Evolutionary conservation across 768 basidiomycete species (phyloP).

Genomic region (Trametes punicea): DNA sequence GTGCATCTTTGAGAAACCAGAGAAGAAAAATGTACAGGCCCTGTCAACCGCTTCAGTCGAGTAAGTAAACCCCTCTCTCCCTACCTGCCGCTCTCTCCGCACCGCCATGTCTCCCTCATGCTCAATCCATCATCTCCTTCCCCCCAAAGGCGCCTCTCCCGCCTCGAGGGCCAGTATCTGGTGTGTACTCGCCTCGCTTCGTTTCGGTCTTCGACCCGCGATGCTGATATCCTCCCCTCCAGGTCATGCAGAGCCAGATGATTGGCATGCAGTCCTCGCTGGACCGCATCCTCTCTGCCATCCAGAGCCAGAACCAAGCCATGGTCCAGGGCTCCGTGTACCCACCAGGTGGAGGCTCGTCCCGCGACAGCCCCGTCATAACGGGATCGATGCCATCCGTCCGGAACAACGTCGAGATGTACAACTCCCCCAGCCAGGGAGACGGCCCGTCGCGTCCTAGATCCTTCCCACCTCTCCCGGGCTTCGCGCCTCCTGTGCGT

Average conservation of each 20-base stretch:
- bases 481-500: slow-evolving; percentile 85
- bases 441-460: slow-evolving; percentile 30
- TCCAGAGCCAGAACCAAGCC: slow-evolving; percentile 43
- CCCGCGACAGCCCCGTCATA: slow-evolving; percentile 16
- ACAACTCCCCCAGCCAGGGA: slow-evolving; percentile 30
- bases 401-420: slow-evolving; percentile 29
- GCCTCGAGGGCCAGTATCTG: slow-evolving; percentile 83
- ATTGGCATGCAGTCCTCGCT: slow-evolving; percentile 90
- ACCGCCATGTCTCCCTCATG: slow-evolving; percentile 12
- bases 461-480: slow-evolving; percentile 82
- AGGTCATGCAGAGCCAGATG: slow-evolving; percentile 94
- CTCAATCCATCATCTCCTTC: slow-evolving; percentile 19
- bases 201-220: not conserved
- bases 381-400: slow-evolving; percentile 7
- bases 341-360: slow-evolving; percentile 8
- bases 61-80: slow-evolving; percentile 41
- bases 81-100: slow-evolving; percentile 20
- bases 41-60: slow-evolving; percentile 67
- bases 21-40: slow-evolving; percentile 70
- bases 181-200: slow-evolving; percentile 37
- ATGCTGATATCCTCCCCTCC: slow-evolving; percentile 1
- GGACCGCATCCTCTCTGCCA: slow-evolving; percentile 73
- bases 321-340: slow-evolving; percentile 29
- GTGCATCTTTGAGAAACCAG: slow-evolving; percentile 89
- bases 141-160: slow-evolving; percentile 63